Base-by-base conservation (phyloP, 139 green algal species). In the Diplosphaera chodatii region DNA sequence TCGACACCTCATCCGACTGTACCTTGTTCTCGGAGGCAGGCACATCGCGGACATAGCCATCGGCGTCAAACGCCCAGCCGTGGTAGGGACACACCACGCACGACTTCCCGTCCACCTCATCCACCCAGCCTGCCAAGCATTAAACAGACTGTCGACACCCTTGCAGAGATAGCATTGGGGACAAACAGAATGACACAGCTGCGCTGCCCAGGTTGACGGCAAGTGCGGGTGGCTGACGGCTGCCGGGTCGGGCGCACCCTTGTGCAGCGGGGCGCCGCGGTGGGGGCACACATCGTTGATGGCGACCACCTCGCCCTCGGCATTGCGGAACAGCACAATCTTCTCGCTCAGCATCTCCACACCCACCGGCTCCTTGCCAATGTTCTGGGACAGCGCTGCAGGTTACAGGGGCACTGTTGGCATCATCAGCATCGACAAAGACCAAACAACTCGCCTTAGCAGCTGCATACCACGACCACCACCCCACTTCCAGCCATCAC, bases 201-300 rank as follows among this genome's bases (percentile, higher is more conserved):
- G n/a, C n/a, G n/a, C n/a, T n/a, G n/a, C n/a, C n/a, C n/a, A n/a
- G n/a, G n/a, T n/a, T n/a, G n/a, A n/a, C n/a, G n/a, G n/a, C n/a
- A n/a, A n/a, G n/a, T n/a, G n/a, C n/a, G n/a, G n/a, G n/a, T n/a
- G n/a, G n/a, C n/a, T n/a, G n/a, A n/a, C n/a, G n/a, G n/a, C n/a
- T n/a, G n/a, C n/a, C n/a, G n/a, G n/a, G n/a, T n/a, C n/a, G n/a
- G n/a, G n/a, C 31, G 59, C 83, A 40, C 85, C 85, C 48, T 80
- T 25, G 62, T 55, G 78, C 33, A 92, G 77, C 0, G 84, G 84
- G 0, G 84, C 88, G 41, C 85, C 85, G 5, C 90, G 55, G 83
- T 96, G 91, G 0, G 91, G 89, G 80, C 91, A 96, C 25, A 85
- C 70, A 66, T 96, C 85, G 74, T 88, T 78, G 33, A 94, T 68